Conservation (phyloP, 2,329 filamentous ascomycete species). For the Alternaria viburni region DNA sequence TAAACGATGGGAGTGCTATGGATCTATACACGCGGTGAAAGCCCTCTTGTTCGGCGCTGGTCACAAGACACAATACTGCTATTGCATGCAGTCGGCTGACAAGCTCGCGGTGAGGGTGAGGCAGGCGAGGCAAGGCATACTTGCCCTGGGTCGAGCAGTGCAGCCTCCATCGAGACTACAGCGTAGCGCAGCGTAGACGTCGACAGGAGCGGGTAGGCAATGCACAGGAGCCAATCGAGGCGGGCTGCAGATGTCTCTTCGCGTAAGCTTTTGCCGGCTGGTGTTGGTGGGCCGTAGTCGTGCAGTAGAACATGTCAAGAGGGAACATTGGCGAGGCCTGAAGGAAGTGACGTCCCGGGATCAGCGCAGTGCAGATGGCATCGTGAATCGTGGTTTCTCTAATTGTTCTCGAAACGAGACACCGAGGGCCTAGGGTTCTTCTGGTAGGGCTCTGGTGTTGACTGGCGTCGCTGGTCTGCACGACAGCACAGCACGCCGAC, state of each 20-base stretch:
- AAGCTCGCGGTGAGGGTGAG: neutral
- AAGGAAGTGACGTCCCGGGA: slow-evolving; percentile 19
- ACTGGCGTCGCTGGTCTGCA: neutral
- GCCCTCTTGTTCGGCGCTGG: neutral
- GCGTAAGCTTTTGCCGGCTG: slow-evolving; percentile 18
- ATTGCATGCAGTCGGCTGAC: slow-evolving; percentile 4
- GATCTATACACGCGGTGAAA: neutral
- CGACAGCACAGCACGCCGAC: neutral
- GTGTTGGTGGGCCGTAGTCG: slow-evolving; percentile 12
- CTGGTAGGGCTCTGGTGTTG: neutral
- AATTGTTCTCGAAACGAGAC: neutral
- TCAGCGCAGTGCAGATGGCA: slow-evolving; percentile 9
- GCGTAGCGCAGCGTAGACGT: neutral
- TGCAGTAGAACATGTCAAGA: slow-evolving; percentile 18
- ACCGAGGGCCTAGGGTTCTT: neutral
- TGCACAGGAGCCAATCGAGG: slow-evolving; percentile 15
- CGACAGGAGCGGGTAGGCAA: neutral
- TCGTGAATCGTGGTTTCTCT: neutral
- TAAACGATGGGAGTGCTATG: slow-evolving; percentile 10
- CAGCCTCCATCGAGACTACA: neutral
- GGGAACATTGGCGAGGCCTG: slow-evolving; percentile 11
- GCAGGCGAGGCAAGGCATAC: slow-evolving; percentile 10
- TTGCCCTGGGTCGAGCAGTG: neutral
- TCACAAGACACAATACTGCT: neutral
- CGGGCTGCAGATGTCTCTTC: slow-evolving; percentile 4